Evolutionary conservation across 1,284 basidiomycete species (phyloP), one percentile per base, ranked within the genome.

Genomic region (Moniliella sp.): DNA sequence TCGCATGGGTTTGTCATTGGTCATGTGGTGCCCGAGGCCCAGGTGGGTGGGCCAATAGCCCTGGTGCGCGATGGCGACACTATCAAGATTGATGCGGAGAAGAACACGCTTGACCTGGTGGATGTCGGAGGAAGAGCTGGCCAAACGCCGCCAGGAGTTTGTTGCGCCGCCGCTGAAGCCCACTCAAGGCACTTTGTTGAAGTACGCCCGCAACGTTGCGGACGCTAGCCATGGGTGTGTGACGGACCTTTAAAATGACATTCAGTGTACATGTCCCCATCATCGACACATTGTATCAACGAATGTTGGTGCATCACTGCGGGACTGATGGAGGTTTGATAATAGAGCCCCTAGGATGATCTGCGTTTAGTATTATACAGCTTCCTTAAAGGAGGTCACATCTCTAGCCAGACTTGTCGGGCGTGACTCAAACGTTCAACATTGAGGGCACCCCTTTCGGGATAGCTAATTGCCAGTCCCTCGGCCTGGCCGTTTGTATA

Each of bases 191-290:
- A 40, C 45, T 25, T 33, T 59, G 41, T 40, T 48, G 40, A 57
- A 56, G 32, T 56, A 52, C 30, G 40, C 45, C 10, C 46, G 48
- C 29, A 51, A 57, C 30, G 62, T 63, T 5, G 32, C 42, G 9
- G 83, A 94, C 61, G 86, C 82, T 12, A 78, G 76, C 54, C 72
- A 70, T 19, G 83, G 82, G 3, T 84, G 81, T 53, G 73, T 86
- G 45, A 86, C 81, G 25, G 82, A 86, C 61, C 70, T 72, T 27
- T 80, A 38, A 27, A n/a, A n/a, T n/a, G n/a, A n/a, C n/a, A n/a
- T n/a, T n/a, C n/a, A n/a, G n/a, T n/a, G n/a, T n/a, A n/a, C n/a
- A n/a, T n/a, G n/a, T n/a, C n/a, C n/a, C n/a, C n/a, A n/a, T n/a
- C n/a, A n/a, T n/a, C n/a, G n/a, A n/a, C n/a, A n/a, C n/a, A n/a